phyloP scores from a whole-genome alignment of 108 stramenopile species.

The Cyclotella kingstonii region DNA sequence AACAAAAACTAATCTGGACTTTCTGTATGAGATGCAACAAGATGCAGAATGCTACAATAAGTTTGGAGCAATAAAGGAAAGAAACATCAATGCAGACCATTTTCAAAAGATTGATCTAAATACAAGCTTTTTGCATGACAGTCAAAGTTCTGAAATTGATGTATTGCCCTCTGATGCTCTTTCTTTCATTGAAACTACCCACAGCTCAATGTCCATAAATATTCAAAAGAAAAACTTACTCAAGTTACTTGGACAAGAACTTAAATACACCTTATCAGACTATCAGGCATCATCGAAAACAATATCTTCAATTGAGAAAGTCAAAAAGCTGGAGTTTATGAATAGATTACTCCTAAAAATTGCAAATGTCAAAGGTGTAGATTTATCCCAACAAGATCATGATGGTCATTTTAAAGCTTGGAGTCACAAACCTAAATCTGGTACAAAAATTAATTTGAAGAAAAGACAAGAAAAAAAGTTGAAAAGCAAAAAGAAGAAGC shows the following conservation, averaged over 20 bases:
- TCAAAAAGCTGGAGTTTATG: constrained; percentile 38
- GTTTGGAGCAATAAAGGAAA: no score
- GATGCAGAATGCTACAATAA: no score
- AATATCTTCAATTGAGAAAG: constrained; percentile 26
- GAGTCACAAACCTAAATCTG: constrained; percentile 20
- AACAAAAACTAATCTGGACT: no score
- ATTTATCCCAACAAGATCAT: background rate
- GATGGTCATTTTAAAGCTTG: constrained; percentile 22
- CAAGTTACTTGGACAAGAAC: constrained; percentile 25
- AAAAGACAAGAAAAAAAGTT: constrained; percentile 3
- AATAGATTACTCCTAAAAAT: constrained; percentile 33
- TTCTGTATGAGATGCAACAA: no score
- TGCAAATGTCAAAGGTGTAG: constrained; percentile 27
- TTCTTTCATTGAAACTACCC: background rate
- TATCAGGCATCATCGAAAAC: constrained; percentile 28
- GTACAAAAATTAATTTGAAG: constrained; percentile 1
- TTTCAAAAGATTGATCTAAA: no score
- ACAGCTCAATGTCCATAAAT: background rate
- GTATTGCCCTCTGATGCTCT: no score
- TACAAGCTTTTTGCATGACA: no score
- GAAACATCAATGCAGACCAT: no score
- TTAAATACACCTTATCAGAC: constrained; percentile 36
- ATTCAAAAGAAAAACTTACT: constrained; percentile 11
- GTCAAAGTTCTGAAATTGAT: no score
- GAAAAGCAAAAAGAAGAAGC: constrained; percentile 24